Evolutionary conservation across 2,329 filamentous ascomycete genomes (phyloP).

Genomic region (Microcyclospora pomicola): DNA sequence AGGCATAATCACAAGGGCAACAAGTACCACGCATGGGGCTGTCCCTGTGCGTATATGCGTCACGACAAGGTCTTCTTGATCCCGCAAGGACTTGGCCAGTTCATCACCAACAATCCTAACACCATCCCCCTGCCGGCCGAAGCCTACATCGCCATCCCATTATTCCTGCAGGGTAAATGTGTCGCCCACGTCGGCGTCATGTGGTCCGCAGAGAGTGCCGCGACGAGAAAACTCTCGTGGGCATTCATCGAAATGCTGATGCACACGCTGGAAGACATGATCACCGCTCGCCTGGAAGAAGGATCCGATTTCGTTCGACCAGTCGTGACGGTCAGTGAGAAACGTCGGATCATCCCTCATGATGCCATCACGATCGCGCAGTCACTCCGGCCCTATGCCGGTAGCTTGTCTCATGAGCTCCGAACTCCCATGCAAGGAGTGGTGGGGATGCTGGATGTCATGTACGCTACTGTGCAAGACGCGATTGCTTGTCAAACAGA

Average conservation of each 20-base stretch:
- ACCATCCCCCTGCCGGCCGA: conserved; percentile 47
- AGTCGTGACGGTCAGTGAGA: conserved; percentile 13
- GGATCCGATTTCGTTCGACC: conserved; percentile 34
- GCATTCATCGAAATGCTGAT: conserved; percentile 53
- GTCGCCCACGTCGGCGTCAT: conserved; percentile 59
- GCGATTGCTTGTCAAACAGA: conserved; percentile 43
- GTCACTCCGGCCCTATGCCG: conserved; percentile 57
- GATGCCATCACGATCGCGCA: conserved; percentile 45
- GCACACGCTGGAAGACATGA: conserved; percentile 54
- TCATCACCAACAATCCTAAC: conserved; percentile 48
- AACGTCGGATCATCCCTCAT: conserved; percentile 37
- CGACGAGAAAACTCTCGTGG: conserved; percentile 46
- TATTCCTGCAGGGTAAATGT: conserved; percentile 52
- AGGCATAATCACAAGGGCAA: conserved; percentile 44
- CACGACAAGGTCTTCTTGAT: conserved; percentile 59
- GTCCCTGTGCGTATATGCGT: conserved; percentile 55
- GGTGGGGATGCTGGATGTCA: conserved; percentile 62
- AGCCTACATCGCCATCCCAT: conserved; percentile 52
- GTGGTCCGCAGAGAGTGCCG: conserved; percentile 51
- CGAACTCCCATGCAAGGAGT: conserved; percentile 64
- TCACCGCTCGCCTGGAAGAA: conserved; percentile 43
- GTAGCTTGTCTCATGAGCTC: conserved; percentile 57
- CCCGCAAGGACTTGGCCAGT: conserved; percentile 45
- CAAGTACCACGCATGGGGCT: conserved; percentile 50
- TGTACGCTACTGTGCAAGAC: conserved; percentile 59